These are phyloP conservation scores for Wickerhamia fluorescens DNA, from an alignment of 805 yeast genomes.

Conservation along the genomic window DNA sequence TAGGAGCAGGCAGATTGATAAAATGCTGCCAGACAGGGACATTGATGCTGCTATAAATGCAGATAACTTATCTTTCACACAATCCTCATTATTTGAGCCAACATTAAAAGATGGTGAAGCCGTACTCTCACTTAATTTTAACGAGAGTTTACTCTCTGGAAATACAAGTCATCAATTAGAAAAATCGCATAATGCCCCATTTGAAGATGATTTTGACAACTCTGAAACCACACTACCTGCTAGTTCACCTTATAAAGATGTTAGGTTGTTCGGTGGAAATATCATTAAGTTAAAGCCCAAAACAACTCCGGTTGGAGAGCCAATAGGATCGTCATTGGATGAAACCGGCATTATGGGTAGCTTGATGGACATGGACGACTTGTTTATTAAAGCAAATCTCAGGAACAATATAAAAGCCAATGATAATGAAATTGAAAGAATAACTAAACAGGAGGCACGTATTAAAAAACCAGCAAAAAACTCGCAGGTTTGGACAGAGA, in stretches of 20 bases:
- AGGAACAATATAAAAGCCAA: constrained; percentile 5
- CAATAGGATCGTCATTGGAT: not conserved
- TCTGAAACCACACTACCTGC: too few species aligned
- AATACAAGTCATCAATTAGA: too few species aligned
- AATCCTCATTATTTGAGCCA: constrained; percentile 10
- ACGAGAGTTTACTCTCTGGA: too few species aligned
- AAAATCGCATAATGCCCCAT: too few species aligned
- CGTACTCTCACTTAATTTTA: not conserved
- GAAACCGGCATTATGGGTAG: not conserved
- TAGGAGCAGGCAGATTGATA: too few species aligned
- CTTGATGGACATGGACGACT: constrained; percentile 8
- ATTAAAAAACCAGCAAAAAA: not conserved
- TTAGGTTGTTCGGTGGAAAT: constrained; percentile 7
- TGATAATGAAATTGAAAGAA: too few species aligned
- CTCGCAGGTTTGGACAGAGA: constrained; percentile 30
- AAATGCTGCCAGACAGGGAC: too few species aligned
- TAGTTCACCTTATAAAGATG: constrained; percentile 3
- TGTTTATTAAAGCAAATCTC: constrained; percentile 9
- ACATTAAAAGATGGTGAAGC: not conserved
- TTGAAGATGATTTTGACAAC: too few species aligned
- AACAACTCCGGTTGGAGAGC: not conserved
- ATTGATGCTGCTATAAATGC: too few species aligned
- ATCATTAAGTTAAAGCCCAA: constrained; percentile 6
- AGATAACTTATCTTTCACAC: constrained; percentile 8
- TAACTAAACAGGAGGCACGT: too few species aligned